Base-by-base conservation (phyloP, 768 basidiomycete species). In the Sarcomyxa edulis region DNA sequence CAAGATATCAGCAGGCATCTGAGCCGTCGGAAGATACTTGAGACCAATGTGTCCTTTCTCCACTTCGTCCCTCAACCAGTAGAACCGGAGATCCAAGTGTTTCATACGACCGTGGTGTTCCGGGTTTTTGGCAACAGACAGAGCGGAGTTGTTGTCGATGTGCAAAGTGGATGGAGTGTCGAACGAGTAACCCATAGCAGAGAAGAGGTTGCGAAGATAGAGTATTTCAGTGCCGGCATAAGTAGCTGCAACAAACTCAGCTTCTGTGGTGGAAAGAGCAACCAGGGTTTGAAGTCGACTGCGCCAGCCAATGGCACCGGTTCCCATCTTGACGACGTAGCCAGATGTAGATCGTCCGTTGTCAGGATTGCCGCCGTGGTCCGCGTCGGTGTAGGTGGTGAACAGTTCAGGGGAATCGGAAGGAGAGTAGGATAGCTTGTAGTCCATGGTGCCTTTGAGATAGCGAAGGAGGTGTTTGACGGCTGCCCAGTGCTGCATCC, bases 211-310 rank as follows among this genome's bases (percentile, higher is more conserved):
- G 6, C 57, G 48, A 3, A 66, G 45, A 66, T 9, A 54, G 25
- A n/a, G n/a, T 2, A 60, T 50, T 28, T 66, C 60, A 39, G 54
- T 49, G 14, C 51, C 44, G 5, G 63, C 58, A 28, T 53, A 43
- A 1, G 49, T 48, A 2, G 58, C 56, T 7, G 65, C 54, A 26
- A 67, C 62, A 19, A 64, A 61, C 46, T 71, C 67, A n/a, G n/a
- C n/a, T n/a, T n/a, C n/a, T 2, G 59, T 62, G 1, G 59, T 66
- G 6, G 66, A 69, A 3, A 60, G 46, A 0, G 67, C 54, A n/a
- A 71, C 62, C 27, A 61, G 47, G 1, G 50, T 9, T 50, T 75
- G 73, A 15, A 59, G 50, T 27, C 55, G 53, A 20, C 58, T 62
- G 6, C 28, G 38, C 69, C 69, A 73, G 15, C 42, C 50, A 12